Evolutionary conservation across 345 rosid species (phyloP).

Genomic region (thale cress (Arabidopsis thaliana)): DNA sequence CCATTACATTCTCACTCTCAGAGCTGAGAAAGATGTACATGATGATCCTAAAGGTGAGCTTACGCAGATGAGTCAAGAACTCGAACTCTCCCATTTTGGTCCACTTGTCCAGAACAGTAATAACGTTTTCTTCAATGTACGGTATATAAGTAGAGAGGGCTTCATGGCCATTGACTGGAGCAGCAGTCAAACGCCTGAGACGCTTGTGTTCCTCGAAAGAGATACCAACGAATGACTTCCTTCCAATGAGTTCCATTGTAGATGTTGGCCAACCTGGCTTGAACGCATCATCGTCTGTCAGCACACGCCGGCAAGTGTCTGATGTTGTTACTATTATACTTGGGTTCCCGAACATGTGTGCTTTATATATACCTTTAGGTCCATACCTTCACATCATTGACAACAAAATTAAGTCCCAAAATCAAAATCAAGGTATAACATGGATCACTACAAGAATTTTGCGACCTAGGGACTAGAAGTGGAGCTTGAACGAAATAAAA

Average conservation of each 20-base stretch:
- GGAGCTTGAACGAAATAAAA: background rate
- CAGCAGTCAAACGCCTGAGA: constrained; percentile 57
- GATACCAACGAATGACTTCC: constrained; percentile 69
- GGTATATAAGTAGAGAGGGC: constrained; percentile 54
- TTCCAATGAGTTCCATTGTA: constrained; percentile 70
- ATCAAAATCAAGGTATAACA: constrained; percentile 5
- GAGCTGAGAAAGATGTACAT: no score
- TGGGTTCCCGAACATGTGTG: constrained; percentile 86
- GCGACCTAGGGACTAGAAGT: background rate
- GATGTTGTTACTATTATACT: constrained; percentile 81
- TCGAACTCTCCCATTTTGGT: constrained; percentile 62
- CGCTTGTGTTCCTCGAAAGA: constrained; percentile 61
- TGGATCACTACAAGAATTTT: background rate
- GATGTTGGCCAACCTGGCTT: constrained; percentile 84
- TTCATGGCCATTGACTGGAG: constrained; percentile 62
- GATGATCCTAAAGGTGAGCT: background rate
- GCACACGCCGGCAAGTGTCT: constrained; percentile 64
- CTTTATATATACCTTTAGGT: constrained; percentile 67
- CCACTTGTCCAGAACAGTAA: constrained; percentile 65
- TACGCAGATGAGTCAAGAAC: constrained; percentile 73
- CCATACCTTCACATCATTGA: constrained; percentile 62
- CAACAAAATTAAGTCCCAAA: background rate
- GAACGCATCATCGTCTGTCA: constrained; percentile 74
- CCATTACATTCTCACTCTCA: no score
- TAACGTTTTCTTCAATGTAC: constrained; percentile 57